Base-by-base conservation (phyloP, 1,284 basidiomycete genomes). In the Tilletiaria anomala region DNA sequence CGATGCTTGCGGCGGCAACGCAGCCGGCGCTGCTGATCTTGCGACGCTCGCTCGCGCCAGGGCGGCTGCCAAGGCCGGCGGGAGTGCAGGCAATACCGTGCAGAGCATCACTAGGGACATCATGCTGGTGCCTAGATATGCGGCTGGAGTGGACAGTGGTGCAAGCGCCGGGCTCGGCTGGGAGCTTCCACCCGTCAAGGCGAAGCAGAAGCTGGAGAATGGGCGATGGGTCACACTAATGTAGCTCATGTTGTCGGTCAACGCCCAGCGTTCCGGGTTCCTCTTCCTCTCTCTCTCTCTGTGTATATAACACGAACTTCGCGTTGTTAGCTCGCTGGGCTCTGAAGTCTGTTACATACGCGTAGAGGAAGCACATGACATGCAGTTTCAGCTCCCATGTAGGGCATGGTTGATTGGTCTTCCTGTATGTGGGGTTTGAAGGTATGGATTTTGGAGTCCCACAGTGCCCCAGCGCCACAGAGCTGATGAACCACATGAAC, bases 151-250 rank as follows among this genome's bases (percentile, higher is more conserved):
- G 26, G 61, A 51, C 1, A n/a, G n/a, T n/a, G n/a, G n/a, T n/a
- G 39, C 53, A 29, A 51, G 48, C 3, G 51, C 49, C 11, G 55
- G 56, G 1, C 36, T 60, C 12, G 63, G 63, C 2, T 66, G 63
- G 63, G 44, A 51, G 31, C 43, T 66, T 14, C 61, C 63, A 3
- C 44, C 60, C 5, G 40, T 61, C 14, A 54, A 54, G 36, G 61
- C 51, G 2, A 54, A 44, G 39, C 62, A 65, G 44, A 49, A 20
- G 22, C 52, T 61, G 8, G 49, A 53, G 3, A 40, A 60, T 6
- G 62, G 62, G 0, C 42, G 58, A 16, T 65, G 62, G 62, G 40
- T 55, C 5, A 48, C 59, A 5, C 18, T 50, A 14, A 11, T 47
- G 32, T 37, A 37, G 20, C 5, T 17, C 18, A 32, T 32, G 15